Evolutionary conservation across 345 rosid species (phyloP).

Genomic region (Camelina neglecta): DNA sequence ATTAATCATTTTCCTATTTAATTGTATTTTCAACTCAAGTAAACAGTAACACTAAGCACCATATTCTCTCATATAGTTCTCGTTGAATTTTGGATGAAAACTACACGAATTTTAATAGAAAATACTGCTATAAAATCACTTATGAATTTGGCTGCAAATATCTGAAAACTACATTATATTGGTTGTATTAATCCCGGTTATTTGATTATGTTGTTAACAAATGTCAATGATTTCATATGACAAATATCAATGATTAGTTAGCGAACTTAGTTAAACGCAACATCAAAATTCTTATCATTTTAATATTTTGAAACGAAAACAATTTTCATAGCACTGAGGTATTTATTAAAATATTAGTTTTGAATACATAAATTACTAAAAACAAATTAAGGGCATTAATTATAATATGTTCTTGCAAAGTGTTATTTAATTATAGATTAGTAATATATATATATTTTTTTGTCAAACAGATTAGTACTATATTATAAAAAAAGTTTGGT

Average conservation of each 20-base stretch:
- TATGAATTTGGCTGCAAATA: background rate
- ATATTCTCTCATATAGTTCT: background rate
- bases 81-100: background rate
- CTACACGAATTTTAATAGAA: background rate
- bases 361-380: background rate
- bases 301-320: background rate
- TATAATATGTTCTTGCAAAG: no score
- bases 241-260: background rate
- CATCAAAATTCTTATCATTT: background rate
- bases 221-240: background rate
- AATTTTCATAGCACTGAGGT: background rate
- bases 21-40: slow-evolving; percentile 2
- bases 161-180: background rate
- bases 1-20: slow-evolving; percentile 1
- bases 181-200: background rate
- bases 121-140: background rate
- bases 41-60: background rate
- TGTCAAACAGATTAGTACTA: no score
- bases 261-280: background rate
- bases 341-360: background rate
- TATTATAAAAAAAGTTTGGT: no score
- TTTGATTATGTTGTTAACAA: background rate
- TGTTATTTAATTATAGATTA: background rate
- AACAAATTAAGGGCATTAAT: background rate
- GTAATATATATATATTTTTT: background rate